Evolutionary conservation across 2,329 filamentous ascomycete genomes (phyloP).

Genomic region (Trichoderma sp.): DNA sequence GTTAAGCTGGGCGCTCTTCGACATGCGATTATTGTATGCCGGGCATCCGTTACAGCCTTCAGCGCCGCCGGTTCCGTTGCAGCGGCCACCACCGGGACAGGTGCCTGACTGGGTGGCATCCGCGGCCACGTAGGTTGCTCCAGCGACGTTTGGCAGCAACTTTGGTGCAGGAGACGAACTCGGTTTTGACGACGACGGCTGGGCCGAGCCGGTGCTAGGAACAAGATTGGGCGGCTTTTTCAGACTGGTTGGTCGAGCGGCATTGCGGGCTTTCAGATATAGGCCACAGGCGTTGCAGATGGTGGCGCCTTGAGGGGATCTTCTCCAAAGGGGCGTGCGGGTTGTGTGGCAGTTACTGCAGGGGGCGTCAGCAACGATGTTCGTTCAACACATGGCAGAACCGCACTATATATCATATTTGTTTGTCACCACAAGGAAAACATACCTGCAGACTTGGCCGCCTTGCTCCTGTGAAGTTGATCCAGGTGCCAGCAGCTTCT

Average conservation of each 20-base stretch:
- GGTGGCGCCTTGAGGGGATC: conserved; percentile 87
- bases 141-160: conserved; percentile 45
- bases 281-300: conserved; percentile 98
- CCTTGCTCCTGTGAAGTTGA: conserved; percentile 43
- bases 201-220: conserved; percentile 44
- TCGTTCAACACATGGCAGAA: neutral
- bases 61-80: conserved; percentile 93
- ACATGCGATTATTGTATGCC: conserved; percentile 94
- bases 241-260: conserved; percentile 83
- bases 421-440: conserved; percentile 2
- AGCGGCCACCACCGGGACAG: conserved; percentile 90
- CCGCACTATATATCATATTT: neutral
- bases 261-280: conserved; percentile 91
- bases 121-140: conserved; percentile 74
- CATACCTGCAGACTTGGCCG: conserved; percentile 74
- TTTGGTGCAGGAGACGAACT: conserved; percentile 46
- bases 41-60: conserved; percentile 95
- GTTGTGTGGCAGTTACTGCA: conserved; percentile 91
- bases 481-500: conserved; percentile 26
- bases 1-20: conserved; percentile 77
- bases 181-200: conserved; percentile 47
- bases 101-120: conserved; percentile 79
- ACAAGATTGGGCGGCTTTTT: conserved; percentile 70
- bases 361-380: conserved; percentile 23
- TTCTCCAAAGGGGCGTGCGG: conserved; percentile 89